Conservation (phyloP, 2,329 filamentous ascomycete genomes). For the Aspergillus niger region DNA sequence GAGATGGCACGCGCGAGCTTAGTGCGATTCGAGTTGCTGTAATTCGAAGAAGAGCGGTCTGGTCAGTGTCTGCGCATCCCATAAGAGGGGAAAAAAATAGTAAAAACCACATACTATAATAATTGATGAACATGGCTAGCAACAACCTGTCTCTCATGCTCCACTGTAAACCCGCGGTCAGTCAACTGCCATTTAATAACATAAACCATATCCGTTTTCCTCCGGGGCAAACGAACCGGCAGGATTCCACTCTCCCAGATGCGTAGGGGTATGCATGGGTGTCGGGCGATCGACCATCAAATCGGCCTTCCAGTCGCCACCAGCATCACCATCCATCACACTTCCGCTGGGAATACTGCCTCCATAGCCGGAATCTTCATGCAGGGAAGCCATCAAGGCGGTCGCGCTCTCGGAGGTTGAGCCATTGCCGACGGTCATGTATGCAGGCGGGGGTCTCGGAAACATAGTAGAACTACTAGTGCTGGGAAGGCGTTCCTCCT, state of each 20-base stretch:
- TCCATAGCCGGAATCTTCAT: conserved; percentile 89
- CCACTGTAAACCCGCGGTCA: conserved; percentile 43
- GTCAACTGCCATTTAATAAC: background rate
- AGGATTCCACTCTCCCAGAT: conserved; percentile 50
- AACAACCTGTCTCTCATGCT: conserved; percentile 67
- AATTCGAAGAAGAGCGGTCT: background rate
- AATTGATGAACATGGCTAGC: conserved; percentile 88
- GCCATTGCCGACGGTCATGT: conserved; percentile 86
- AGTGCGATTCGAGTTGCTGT: conserved; percentile 79
- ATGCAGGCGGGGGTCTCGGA: conserved; percentile 57
- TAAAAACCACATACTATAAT: conserved; percentile 62
- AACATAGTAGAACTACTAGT: conserved; percentile 24
- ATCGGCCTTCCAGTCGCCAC: conserved; percentile 56
- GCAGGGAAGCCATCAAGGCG: conserved; percentile 76
- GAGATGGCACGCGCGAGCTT: conserved; percentile 86
- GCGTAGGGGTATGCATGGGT: conserved; percentile 56
- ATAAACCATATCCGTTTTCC: background rate
- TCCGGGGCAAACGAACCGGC: conserved; percentile 35
- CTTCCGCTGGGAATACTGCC: conserved; percentile 72
- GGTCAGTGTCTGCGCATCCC: background rate
- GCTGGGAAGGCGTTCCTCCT: conserved; percentile 28
- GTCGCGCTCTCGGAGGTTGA: conserved; percentile 79
- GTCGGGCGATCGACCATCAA: conserved; percentile 61
- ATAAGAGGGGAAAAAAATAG: background rate
- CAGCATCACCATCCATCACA: conserved; percentile 45